Evolutionary conservation across 177 flowering plant species (phyloP).

Genomic region (Vitis hybrid): DNA sequence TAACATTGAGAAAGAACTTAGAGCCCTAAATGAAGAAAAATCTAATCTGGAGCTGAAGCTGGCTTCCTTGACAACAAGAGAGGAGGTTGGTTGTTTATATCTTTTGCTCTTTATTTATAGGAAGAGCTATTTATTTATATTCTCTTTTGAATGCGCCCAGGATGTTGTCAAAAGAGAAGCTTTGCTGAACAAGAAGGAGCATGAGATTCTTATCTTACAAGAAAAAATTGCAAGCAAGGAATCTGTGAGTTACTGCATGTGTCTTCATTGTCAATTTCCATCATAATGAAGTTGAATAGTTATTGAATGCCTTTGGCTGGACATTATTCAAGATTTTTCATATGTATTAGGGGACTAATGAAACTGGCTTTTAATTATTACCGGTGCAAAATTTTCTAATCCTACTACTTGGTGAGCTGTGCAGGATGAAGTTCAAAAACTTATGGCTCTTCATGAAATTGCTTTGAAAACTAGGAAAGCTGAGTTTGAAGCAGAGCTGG

Average conservation of each 20-base stretch:
- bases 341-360: background rate
- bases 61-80: conserved; percentile 57
- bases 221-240: conserved; percentile 68
- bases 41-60: conserved; percentile 38
- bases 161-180: conserved; percentile 55
- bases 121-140: background rate
- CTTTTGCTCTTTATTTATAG: background rate
- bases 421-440: conserved; percentile 66
- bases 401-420: conserved; percentile 1
- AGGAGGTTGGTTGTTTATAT: conserved; percentile 52
- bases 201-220: conserved; percentile 61
- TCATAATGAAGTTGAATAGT: background rate
- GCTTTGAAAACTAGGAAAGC: conserved; percentile 41
- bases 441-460: conserved; percentile 51
- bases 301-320: background rate
- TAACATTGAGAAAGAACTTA: conserved; percentile 42
- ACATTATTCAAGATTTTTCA: background rate
- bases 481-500: conserved; percentile 70
- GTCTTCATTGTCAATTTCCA: background rate
- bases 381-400: background rate
- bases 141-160: conserved; percentile 36
- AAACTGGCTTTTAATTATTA: background rate
- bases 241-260: conserved; percentile 51
- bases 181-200: conserved; percentile 60
- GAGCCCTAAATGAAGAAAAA: conserved; percentile 53